Conservation (phyloP, 129 eudicot genomes). For the Sambucus nigra region DNA sequence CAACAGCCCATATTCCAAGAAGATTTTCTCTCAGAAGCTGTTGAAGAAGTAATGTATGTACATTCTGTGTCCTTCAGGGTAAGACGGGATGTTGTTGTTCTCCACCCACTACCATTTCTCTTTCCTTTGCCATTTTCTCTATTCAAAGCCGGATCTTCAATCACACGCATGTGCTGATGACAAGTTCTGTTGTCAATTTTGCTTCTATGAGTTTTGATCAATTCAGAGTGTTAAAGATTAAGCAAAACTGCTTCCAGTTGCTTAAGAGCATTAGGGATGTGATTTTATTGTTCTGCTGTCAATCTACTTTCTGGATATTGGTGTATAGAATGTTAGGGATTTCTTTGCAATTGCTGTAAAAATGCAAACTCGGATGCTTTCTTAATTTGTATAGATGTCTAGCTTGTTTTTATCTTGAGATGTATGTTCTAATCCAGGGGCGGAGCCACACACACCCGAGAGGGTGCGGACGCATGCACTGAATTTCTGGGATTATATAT, state of each 20-base stretch:
- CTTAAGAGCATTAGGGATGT: conserved; percentile 24
- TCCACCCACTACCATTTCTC: background rate
- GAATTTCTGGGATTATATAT: no score
- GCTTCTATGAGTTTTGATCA: conserved; percentile 11
- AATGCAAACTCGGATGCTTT: conserved; percentile 5
- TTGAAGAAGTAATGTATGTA: conserved; percentile 52
- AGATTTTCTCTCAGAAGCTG: conserved; percentile 66
- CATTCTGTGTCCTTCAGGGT: conserved; percentile 11
- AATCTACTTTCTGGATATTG: conserved; percentile 19
- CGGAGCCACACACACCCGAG: no score
- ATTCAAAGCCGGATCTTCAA: background rate
- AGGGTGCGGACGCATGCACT: no score
- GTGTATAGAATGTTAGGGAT: background rate
- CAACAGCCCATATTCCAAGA: conserved; percentile 73
- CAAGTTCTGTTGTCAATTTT: conserved; percentile 14
- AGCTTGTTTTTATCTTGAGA: background rate
- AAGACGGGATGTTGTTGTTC: conserved; percentile 40
- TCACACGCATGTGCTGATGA: conserved; percentile 12
- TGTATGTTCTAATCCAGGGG: background rate
- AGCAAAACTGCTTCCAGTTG: conserved; percentile 27
- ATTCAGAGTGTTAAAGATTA: conserved; percentile 20
- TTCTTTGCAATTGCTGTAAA: background rate
- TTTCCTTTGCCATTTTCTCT: background rate
- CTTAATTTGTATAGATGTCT: background rate
- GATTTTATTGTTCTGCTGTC: conserved; percentile 27